A percentile compares a stretch with the other conserved stretches of the same genome.
Evolutionary conservation across 495 filamentous ascomycete genomes (phyloP).

Genomic region (Penicillium bialowiezense): DNA sequence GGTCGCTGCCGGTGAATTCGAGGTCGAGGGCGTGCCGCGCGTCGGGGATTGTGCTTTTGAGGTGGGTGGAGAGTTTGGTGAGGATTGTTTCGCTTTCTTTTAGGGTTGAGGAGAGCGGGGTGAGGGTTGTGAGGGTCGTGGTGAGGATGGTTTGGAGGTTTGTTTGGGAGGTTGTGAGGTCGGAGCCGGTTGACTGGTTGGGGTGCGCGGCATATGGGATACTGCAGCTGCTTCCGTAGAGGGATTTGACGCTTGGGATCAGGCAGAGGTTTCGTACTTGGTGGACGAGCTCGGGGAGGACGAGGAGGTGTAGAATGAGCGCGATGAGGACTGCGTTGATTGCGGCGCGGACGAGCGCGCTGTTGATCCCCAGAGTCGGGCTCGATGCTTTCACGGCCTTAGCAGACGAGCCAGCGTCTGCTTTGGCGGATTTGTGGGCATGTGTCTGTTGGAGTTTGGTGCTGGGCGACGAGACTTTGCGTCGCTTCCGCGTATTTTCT

Average conservation of each 20-base stretch:
- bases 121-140: constrained; percentile 30
- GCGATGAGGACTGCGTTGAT: constrained; percentile 34
- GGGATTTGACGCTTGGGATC: constrained; percentile 20
- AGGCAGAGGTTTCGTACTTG: constrained; percentile 34
- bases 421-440: neutral
- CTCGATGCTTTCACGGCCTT: constrained; percentile 1
- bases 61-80: constrained; percentile 25
- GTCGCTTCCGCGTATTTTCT: constrained; percentile 23
- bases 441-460: neutral
- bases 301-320: constrained; percentile 35
- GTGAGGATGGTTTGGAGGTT: constrained; percentile 35
- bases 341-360: constrained; percentile 17
- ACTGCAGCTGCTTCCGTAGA: constrained; percentile 38
- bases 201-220: constrained; percentile 8
- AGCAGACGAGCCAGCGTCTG: constrained; percentile 11
- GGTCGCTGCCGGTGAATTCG: constrained; percentile 40
- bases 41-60: constrained; percentile 32
- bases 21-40: constrained; percentile 38
- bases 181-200: constrained; percentile 10
- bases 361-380: constrained; percentile 2
- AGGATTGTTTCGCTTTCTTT: constrained; percentile 39
- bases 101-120: constrained; percentile 24
- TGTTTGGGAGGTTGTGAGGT: constrained; percentile 24
- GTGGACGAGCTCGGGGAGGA: constrained; percentile 41
- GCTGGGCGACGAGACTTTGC: constrained; percentile 18